Evolutionary conservation across 2,329 filamentous ascomycete genomes (phyloP), one percentile per base, ranked within the genome.

Genomic region (Neofusicoccum cordaticola): DNA sequence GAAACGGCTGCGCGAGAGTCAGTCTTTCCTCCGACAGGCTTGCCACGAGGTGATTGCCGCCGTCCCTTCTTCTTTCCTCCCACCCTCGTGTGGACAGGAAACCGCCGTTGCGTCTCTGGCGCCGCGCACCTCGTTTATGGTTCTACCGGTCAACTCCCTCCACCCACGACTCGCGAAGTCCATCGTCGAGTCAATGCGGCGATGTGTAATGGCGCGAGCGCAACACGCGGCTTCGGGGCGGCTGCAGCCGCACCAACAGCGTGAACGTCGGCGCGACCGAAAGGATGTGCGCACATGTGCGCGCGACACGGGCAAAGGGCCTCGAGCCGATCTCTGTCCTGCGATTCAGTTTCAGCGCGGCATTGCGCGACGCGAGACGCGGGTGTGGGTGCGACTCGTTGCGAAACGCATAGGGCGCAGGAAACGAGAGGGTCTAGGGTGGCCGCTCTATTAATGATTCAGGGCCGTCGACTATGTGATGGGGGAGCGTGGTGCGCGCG

Each of bases 311-410:
- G 22, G 7, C 34, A 22, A 35, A 27, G 5, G 56, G 4, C 27
- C n/a, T 44, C 42, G 56, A 60, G 31, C 56, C 56, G 56, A 60
- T 60, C 56, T 45, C 39, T 44, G n/a, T 47, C 27, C 42, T 34
- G 56, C 56, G 31, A 60, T 60, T 60, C 56, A 48, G 56, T 47
- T 60, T 39, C 56, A 37, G 56, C 27, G 50, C 56, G 56, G 56
- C 31, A 34, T 47, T 60, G 56, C 42, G 56, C 56, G 56, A 60
- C 56, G 31, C 42, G 27, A 60, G 56, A 31, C 31, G 22, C 56
- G 56, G 41, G 42, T 37, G 41, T 31, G 56, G 31, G 56, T 37
- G 56, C 56, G 56, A 60, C 44, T 60, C 27, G 44, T 60, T 60
- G 56, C 56, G 56, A 60, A 60, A 60, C 53, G 41, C 53, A 45